Conservation (phyloP, 2,329 filamentous ascomycete genomes). For the Fusarium veterinarium region DNA sequence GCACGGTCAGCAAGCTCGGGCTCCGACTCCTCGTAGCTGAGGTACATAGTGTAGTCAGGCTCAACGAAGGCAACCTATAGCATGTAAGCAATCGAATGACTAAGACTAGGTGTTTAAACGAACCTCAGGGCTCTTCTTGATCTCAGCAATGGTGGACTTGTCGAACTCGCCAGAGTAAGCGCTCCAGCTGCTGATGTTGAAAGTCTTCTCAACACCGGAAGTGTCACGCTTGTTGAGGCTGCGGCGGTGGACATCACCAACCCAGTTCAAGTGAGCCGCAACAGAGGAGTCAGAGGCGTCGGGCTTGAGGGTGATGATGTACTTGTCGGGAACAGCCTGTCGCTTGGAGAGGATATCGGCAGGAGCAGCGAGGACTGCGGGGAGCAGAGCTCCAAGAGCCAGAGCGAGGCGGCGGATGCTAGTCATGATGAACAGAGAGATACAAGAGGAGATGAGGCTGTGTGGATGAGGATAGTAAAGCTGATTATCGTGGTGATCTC, state of each 20-base stretch:
- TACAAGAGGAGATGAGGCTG: conserved; percentile 7
- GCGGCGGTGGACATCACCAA: conserved; percentile 63
- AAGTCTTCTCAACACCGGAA: conserved; percentile 47
- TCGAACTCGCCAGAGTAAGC: conserved; percentile 59
- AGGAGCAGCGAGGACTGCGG: conserved; percentile 44
- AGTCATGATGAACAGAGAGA: conserved; percentile 40
- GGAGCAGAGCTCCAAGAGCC: conserved; percentile 49
- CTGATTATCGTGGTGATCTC: conserved; percentile 1
- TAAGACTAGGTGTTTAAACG: conserved; percentile 1
- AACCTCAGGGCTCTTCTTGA: conserved; percentile 56
- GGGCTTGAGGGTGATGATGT: conserved; percentile 71
- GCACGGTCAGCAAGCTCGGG: conserved; percentile 36
- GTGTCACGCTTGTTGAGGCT: conserved; percentile 62
- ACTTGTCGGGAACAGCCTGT: conserved; percentile 48
- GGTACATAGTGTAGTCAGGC: conserved; percentile 39
- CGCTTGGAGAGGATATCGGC: conserved; percentile 22
- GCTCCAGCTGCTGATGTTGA: conserved; percentile 46
- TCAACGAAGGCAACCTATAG: conserved; percentile 41
- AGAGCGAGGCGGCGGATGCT: conserved; percentile 48
- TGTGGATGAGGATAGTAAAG: conserved; percentile 27
- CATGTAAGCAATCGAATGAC: not conserved
- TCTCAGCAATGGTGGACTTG: conserved; percentile 52
- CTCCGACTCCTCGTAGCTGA: conserved; percentile 27
- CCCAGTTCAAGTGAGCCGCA: conserved; percentile 59
- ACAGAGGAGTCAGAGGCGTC: conserved; percentile 58